Evolutionary conservation across 257 asterid species (phyloP).

Genomic region (Paulownia fortunei): DNA sequence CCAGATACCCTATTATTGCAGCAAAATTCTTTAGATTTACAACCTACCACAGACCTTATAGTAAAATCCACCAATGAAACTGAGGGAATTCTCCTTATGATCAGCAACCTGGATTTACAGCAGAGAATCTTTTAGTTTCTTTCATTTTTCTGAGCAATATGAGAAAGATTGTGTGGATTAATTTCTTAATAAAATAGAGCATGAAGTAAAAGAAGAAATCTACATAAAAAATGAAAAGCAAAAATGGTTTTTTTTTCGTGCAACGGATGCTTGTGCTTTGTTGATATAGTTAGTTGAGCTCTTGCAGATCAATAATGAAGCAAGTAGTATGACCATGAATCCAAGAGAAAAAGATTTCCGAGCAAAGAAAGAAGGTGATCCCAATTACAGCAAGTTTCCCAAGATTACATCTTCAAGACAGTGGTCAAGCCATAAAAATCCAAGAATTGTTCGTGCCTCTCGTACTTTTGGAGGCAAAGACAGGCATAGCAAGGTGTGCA

Average conservation of each 20-base stretch:
- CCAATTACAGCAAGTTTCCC: conserved; percentile 25
- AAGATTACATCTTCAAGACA: conserved; percentile 47
- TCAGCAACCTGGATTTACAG: background rate
- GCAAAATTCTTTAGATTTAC: conserved; percentile 14
- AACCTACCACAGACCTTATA: background rate
- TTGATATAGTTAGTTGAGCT: background rate
- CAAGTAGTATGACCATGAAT: conserved; percentile 45
- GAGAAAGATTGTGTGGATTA: background rate
- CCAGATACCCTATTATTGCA: background rate
- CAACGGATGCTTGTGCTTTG: too few species aligned
- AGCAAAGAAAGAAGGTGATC: conserved; percentile 56
- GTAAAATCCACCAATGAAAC: background rate
- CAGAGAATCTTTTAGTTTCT: background rate
- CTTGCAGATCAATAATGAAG: conserved; percentile 38
- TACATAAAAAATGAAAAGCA: background rate
- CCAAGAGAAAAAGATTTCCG: conserved; percentile 41
- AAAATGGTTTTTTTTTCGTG: too few species aligned
- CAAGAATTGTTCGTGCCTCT: conserved; percentile 78
- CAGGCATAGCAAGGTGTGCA: conserved; percentile 83
- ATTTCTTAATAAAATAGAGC: background rate
- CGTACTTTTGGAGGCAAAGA: conserved; percentile 80
- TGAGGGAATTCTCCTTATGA: background rate
- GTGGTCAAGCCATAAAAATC: conserved; percentile 68
- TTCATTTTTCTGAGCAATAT: background rate
- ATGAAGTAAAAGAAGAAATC: background rate